Percentiles rank a stretch among this genome's conserved stretches.
phyloP scores from a whole-genome alignment of 106 monocot species.

The Acanthochlamys bracteata region DNA sequence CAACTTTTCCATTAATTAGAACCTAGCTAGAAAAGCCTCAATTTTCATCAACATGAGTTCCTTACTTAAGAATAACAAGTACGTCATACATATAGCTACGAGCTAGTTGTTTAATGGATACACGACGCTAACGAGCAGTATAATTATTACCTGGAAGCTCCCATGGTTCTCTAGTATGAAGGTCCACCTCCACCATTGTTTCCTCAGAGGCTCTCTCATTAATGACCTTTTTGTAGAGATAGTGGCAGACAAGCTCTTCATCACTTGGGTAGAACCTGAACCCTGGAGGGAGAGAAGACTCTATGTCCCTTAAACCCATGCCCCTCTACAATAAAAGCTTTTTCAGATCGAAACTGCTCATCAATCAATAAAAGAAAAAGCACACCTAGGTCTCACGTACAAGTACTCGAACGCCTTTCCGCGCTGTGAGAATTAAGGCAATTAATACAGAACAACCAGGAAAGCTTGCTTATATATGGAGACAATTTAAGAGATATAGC shows the following conservation, averaged over 20 bases:
- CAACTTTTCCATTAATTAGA: no score
- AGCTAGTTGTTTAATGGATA: neutral
- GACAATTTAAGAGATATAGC: no score
- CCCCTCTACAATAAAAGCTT: neutral
- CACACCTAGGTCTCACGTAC: neutral
- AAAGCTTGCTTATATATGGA: neutral
- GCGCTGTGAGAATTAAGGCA: neutral
- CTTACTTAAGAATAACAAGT: no score
- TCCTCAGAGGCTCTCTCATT: slow-evolving; percentile 38
- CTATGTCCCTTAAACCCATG: slow-evolving; percentile 72
- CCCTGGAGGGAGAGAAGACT: slow-evolving; percentile 67
- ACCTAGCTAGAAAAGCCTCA: no score
- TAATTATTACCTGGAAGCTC: slow-evolving; percentile 69
- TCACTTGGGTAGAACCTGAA: slow-evolving; percentile 94
- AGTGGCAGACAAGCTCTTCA: slow-evolving; percentile 82
- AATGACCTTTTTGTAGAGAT: slow-evolving; percentile 78
- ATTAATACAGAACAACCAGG: neutral
- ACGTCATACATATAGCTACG: neutral
- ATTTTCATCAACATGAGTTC: no score
- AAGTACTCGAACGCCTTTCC: neutral
- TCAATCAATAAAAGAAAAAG: neutral
- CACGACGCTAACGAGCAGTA: neutral
- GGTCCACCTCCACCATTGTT: slow-evolving; percentile 85
- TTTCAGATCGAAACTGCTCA: neutral
- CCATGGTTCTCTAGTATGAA: slow-evolving; percentile 81